A percentile compares a stretch with the other conserved stretches of the same genome.
Conservation (phyloP, 2,329 filamentous ascomycete species). For the Diaporthe nobilis region DNA sequence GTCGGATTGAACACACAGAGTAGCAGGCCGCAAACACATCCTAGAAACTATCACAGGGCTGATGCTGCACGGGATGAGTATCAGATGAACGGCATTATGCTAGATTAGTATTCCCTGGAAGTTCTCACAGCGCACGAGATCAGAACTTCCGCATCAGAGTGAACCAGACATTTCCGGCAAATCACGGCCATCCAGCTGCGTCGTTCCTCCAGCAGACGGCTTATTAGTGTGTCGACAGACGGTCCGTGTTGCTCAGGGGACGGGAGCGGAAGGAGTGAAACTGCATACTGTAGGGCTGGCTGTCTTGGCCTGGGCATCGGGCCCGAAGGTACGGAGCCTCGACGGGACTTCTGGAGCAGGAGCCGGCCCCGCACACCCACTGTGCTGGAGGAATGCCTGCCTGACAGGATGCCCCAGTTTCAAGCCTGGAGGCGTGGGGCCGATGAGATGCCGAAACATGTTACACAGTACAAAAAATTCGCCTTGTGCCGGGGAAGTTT, state of each 20-base stretch:
- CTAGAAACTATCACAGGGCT: not conserved
- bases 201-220: too few relatives aligned
- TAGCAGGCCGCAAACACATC: not conserved
- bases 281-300: not conserved
- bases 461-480: constrained; percentile 29
- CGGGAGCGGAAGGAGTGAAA: not conserved
- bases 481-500: constrained; percentile 22
- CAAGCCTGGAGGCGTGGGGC: constrained; percentile 13
- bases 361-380: not conserved
- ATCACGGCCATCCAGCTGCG: not conserved
- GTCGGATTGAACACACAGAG: not conserved
- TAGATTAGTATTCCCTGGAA: not conserved
- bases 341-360: not conserved
- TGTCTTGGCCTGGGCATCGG: not conserved
- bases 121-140: not conserved
- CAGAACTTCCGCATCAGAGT: not conserved
- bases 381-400: not conserved
- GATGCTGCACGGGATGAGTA: too few relatives aligned
- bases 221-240: not conserved
- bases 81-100: not conserved
- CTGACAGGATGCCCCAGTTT: constrained; percentile 15
- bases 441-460: constrained; percentile 19
- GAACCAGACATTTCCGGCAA: not conserved
- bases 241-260: not conserved
- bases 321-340: constrained; percentile 19